These are phyloP conservation scores for Rossbeevera mucosa DNA, from an alignment of 768 basidiomycete genomes.

Conservation along the genomic window DNA sequence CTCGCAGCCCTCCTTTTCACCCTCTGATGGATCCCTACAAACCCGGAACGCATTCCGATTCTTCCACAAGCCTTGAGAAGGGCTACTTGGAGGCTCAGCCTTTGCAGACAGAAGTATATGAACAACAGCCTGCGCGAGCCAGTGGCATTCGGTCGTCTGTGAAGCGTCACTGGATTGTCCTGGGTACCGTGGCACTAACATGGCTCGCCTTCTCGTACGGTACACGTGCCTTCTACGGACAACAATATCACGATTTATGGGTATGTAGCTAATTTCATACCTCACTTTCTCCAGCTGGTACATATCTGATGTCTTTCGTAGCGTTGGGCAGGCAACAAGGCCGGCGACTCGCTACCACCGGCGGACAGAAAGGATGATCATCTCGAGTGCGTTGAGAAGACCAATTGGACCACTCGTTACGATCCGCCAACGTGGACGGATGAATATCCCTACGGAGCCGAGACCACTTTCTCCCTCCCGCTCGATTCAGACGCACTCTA, in stretches of 20 bases:
- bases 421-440: constrained; percentile 23
- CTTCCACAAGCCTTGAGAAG: constrained; percentile 16
- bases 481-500: constrained; percentile 27
- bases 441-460: constrained; percentile 23
- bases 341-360: neutral
- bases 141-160: neutral
- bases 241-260: neutral
- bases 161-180: constrained; percentile 9
- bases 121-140: neutral
- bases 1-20: too few species aligned
- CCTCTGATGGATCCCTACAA: constrained; percentile 13
- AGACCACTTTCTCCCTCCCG: constrained; percentile 28
- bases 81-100: constrained; percentile 7
- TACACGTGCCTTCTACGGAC: neutral
- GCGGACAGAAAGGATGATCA: constrained; percentile 1
- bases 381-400: constrained; percentile 12
- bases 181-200: constrained; percentile 4
- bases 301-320: constrained; percentile 4
- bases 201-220: constrained; percentile 14
- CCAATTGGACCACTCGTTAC: constrained; percentile 23
- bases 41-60: constrained; percentile 2
- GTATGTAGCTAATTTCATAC: constrained; percentile 1
- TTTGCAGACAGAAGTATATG: neutral
- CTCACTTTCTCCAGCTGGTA: neutral
- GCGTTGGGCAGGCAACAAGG: constrained; percentile 1